phyloP scores from a whole-genome alignment of 2,329 filamentous ascomycete genomes.

The Xylariales sp. region DNA sequence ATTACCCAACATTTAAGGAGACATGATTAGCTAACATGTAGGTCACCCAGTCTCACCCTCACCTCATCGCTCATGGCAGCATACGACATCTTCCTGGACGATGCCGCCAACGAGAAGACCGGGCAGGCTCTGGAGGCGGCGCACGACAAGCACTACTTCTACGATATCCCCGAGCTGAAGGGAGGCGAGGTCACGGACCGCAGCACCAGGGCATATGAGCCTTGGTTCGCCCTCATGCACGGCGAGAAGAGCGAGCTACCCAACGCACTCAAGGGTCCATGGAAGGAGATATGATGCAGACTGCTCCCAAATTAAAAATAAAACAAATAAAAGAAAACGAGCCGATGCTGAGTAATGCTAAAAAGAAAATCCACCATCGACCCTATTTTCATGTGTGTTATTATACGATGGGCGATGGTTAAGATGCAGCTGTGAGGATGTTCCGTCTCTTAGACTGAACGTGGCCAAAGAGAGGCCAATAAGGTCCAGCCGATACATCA shows the following conservation, averaged over 20 bases:
- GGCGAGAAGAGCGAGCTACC: slow-evolving; percentile 1
- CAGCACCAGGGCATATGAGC: background rate
- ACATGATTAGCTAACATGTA: background rate
- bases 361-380: too few relatives aligned
- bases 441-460: too few relatives aligned
- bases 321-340: background rate
- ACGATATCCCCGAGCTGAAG: slow-evolving; percentile 3
- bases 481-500: too few relatives aligned
- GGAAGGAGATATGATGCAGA: background rate
- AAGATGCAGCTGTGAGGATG: too few relatives aligned
- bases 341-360: too few relatives aligned
- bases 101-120: slow-evolving; percentile 1
- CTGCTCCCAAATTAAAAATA: background rate
- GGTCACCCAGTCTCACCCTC: background rate
- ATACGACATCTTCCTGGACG: slow-evolving; percentile 2
- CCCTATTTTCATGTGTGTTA: too few relatives aligned
- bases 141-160: slow-evolving; percentile 2
- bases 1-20: background rate
- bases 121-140: slow-evolving; percentile 2
- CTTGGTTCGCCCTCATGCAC: slow-evolving; percentile 2
- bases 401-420: too few relatives aligned
- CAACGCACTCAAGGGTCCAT: background rate
- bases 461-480: too few relatives aligned
- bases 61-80: background rate
- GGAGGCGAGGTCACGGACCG: background rate